These are phyloP conservation scores for Candida qinlingensis DNA, from an alignment of 805 yeast species.

Conservation along the genomic window DNA sequence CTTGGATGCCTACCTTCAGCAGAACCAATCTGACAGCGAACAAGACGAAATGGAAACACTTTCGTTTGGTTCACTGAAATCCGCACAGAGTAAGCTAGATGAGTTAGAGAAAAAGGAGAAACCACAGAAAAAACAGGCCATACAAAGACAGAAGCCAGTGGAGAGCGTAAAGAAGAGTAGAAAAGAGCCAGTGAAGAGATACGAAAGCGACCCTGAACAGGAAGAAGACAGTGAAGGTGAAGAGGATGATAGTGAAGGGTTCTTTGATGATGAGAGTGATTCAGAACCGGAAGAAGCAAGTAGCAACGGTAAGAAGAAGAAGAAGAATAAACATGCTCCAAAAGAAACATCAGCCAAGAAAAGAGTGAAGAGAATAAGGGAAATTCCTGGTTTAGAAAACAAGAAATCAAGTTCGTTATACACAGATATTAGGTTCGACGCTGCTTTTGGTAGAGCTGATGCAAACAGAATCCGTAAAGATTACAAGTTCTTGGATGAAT, in stretches of 20 bases:
- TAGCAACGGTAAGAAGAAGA: conserved; percentile 18
- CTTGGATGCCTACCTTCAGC: conserved; percentile 11
- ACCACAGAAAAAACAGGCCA: not conserved
- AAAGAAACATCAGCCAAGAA: conserved; percentile 68
- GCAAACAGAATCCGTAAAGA: conserved; percentile 60
- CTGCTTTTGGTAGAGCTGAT: conserved; percentile 84
- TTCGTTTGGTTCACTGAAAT: conserved; percentile 62
- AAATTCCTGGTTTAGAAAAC: conserved; percentile 61
- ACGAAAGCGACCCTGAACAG: conserved; percentile 5
- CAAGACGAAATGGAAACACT: conserved; percentile 42
- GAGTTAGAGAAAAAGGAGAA: conserved; percentile 12
- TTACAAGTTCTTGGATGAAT: conserved; percentile 82
- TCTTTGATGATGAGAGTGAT: conserved; percentile 32
- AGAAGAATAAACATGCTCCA: conserved; percentile 81
- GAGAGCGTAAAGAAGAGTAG: conserved; percentile 1
- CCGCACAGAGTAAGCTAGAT: conserved; percentile 46
- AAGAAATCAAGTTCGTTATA: conserved; percentile 39
- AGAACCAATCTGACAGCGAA: conserved; percentile 14
- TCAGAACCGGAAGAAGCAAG: conserved; percentile 17
- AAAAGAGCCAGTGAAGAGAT: conserved; percentile 15
- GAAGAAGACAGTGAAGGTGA: not conserved
- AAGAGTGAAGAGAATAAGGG: conserved; percentile 64
- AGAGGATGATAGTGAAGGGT: conserved; percentile 16
- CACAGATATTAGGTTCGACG: conserved; percentile 85
- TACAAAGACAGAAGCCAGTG: not conserved